Percentiles rank a stretch among this genome's conserved stretches.
phyloP scores from a whole-genome alignment of 345 rosid species.

The Draba incana region DNA sequence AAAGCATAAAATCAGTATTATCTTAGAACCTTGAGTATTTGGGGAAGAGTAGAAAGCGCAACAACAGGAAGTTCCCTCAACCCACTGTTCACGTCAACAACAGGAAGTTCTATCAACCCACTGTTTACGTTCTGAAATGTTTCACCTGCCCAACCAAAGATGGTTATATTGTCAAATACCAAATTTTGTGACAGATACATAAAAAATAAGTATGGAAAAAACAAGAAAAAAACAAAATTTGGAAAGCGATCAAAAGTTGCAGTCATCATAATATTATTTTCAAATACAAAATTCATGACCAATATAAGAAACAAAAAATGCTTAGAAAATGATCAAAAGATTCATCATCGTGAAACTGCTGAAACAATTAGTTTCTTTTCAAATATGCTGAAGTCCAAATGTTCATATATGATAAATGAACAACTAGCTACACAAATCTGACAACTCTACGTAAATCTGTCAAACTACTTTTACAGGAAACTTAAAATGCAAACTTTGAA shows the following conservation, averaged over 20 bases:
- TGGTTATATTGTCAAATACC: slow-evolving; percentile 22
- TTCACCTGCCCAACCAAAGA: slow-evolving; percentile 53
- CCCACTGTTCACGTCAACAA: slow-evolving; percentile 63
- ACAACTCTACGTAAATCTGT: slow-evolving; percentile 1
- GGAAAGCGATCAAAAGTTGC: slow-evolving; percentile 20
- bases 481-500: slow-evolving; percentile 21
- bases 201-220: not conserved
- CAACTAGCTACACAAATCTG: slow-evolving; percentile 18
- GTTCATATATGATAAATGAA: slow-evolving; percentile 12
- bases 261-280: slow-evolving; percentile 4
- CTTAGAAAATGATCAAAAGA: slow-evolving; percentile 14
- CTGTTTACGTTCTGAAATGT: slow-evolving; percentile 63
- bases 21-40: slow-evolving; percentile 73
- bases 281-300: slow-evolving; percentile 7
- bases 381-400: slow-evolving; percentile 13
- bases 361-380: slow-evolving; percentile 5
- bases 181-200: slow-evolving; percentile 2
- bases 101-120: slow-evolving; percentile 80
- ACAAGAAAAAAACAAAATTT: not conserved
- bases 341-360: slow-evolving; percentile 8
- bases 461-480: not conserved
- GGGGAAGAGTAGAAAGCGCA: slow-evolving; percentile 74
- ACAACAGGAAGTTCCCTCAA: slow-evolving; percentile 81
- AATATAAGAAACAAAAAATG: not conserved
- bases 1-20: slow-evolving; percentile 25